These are phyloP conservation scores for Fragilaria crotonensis DNA, from an alignment of 108 stramenopile species.

Conservation along the genomic window DNA sequence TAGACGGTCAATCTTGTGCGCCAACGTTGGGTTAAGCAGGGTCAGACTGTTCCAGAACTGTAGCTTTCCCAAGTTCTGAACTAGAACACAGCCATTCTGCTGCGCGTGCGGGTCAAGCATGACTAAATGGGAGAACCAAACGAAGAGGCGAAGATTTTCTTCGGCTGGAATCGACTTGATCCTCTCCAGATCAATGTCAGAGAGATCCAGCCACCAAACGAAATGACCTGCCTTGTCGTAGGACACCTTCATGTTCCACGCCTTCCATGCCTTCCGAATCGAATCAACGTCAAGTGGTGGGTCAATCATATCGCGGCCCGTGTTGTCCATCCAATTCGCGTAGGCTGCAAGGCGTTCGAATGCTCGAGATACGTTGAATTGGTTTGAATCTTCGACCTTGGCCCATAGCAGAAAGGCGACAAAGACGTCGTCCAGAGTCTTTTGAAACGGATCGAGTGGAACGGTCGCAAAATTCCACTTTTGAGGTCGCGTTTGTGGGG, in stretches of 20 bases:
- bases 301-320: slow-evolving; percentile 30
- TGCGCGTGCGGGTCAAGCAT: slow-evolving; percentile 28
- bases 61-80: slow-evolving; percentile 38
- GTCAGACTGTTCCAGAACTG: slow-evolving; percentile 34
- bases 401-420: slow-evolving; percentile 4
- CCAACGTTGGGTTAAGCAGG: slow-evolving; percentile 34
- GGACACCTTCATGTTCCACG: slow-evolving; percentile 33
- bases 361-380: slow-evolving; percentile 60
- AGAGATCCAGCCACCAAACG: slow-evolving; percentile 64
- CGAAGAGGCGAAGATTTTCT: slow-evolving; percentile 38
- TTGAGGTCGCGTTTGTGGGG: slow-evolving; percentile 4
- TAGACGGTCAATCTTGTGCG: slow-evolving; percentile 32
- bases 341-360: slow-evolving; percentile 55
- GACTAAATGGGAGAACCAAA: slow-evolving; percentile 37
- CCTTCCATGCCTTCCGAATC: slow-evolving; percentile 19
- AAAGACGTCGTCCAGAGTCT: slow-evolving; percentile 5
- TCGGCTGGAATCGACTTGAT: slow-evolving; percentile 27
- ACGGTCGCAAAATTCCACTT: slow-evolving; percentile 11
- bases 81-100: slow-evolving; percentile 27
- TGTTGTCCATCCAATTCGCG: slow-evolving; percentile 58
- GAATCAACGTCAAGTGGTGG: slow-evolving; percentile 35
- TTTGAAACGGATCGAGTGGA: slow-evolving; percentile 17
- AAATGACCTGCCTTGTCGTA: slow-evolving; percentile 33
- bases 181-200: slow-evolving; percentile 22
- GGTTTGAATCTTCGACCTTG: slow-evolving; percentile 4